A percentile compares a stretch with the other conserved stretches of the same genome.
These are phyloP conservation scores for Prunus mongolica DNA, from an alignment of 306 rosid genomes.

Conservation along the genomic window DNA sequence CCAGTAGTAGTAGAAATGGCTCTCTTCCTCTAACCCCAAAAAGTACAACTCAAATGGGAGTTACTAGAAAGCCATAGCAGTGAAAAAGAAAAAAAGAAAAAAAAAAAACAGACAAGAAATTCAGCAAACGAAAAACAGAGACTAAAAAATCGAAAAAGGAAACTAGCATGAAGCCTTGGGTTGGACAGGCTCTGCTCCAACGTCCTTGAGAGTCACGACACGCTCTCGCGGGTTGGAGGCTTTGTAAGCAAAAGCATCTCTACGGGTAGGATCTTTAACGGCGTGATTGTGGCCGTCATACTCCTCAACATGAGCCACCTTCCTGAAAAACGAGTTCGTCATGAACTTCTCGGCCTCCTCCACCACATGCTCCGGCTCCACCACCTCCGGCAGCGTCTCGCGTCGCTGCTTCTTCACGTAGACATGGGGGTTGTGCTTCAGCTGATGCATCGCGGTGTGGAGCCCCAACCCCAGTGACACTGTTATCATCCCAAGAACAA, in stretches of 20 bases:
- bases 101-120: not conserved
- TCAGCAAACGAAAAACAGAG: not conserved
- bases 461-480: constrained; percentile 45
- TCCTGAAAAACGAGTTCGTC: constrained; percentile 57
- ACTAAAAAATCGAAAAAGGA: no score
- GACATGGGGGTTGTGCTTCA: constrained; percentile 54
- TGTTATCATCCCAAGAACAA: constrained; percentile 65
- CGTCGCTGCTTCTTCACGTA: constrained; percentile 61
- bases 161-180: not conserved
- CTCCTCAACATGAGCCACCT: constrained; percentile 67
- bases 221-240: not conserved
- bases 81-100: not conserved
- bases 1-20: not conserved
- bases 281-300: constrained; percentile 29
- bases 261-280: constrained; percentile 28
- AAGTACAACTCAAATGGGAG: not conserved
- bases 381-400: constrained; percentile 83
- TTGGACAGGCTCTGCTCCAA: constrained; percentile 50
- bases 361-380: constrained; percentile 68
- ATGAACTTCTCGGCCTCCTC: constrained; percentile 37
- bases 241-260: constrained; percentile 46
- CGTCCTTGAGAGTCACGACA: constrained; percentile 46
- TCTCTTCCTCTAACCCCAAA: no score
- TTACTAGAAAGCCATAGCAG: no score
- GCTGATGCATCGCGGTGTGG: constrained; percentile 71